Percentiles rank a stretch among this genome's conserved stretches.
Evolutionary conservation across 1,284 basidiomycete genomes (phyloP).

Genomic region (Microstroma glucosiphilum): DNA sequence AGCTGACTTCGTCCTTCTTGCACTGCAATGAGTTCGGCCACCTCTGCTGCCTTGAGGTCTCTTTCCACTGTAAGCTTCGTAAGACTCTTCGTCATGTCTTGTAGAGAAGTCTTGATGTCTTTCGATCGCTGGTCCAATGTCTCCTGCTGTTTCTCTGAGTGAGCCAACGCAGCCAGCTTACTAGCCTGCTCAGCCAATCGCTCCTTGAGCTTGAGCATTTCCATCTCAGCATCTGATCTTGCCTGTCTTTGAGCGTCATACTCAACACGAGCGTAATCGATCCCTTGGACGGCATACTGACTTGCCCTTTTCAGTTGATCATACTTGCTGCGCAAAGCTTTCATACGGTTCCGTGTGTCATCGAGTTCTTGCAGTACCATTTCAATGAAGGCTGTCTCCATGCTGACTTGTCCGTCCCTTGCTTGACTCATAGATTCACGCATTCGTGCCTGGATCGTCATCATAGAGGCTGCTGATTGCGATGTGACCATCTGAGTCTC

Average conservation of each 20-base stretch:
- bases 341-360: conserved; percentile 61
- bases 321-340: conserved; percentile 67
- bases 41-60: conserved; percentile 83
- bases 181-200: conserved; percentile 83
- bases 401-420: conserved; percentile 60
- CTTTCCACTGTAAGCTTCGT: conserved; percentile 80
- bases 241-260: conserved; percentile 83
- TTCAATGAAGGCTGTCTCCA: conserved; percentile 71
- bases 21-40: conserved; percentile 73
- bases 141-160: conserved; percentile 65
- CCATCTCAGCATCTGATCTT: conserved; percentile 80
- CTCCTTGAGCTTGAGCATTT: conserved; percentile 75
- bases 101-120: conserved; percentile 70
- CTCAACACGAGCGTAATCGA: conserved; percentile 84
- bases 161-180: conserved; percentile 72
- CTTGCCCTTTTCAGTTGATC: conserved; percentile 76
- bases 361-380: conserved; percentile 67
- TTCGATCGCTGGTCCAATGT: conserved; percentile 70
- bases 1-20: conserved; percentile 56
- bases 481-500: neutral
- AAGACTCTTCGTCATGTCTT: conserved; percentile 73
- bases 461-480: neutral
- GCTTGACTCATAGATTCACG: conserved; percentile 62
- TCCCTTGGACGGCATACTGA: conserved; percentile 82
- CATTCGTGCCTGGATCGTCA: conserved; percentile 52